Percentiles rank a stretch among this genome's conserved stretches.
phyloP scores from a whole-genome alignment of 1,139 yeast genomes.

The Saccharomyces hybrid region DNA sequence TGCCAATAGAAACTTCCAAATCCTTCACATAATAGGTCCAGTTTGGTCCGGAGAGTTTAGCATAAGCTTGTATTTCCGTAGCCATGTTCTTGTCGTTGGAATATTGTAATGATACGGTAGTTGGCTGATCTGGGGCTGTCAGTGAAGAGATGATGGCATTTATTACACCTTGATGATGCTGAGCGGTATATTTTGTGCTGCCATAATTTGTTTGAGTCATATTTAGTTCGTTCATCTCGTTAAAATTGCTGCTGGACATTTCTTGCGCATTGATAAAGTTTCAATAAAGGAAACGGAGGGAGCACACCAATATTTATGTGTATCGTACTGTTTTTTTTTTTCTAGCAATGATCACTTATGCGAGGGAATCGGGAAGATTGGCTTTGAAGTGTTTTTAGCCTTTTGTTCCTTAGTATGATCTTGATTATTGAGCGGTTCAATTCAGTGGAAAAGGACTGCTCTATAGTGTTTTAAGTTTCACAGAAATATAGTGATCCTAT shows the following conservation, averaged over 20 bases:
- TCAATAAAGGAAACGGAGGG: not conserved
- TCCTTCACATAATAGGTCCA: conserved; percentile 93
- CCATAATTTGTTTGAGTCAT: conserved; percentile 1
- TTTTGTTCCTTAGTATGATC: not conserved
- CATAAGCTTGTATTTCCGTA: conserved; percentile 90
- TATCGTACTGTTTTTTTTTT: not conserved
- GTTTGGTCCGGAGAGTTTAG: conserved; percentile 83
- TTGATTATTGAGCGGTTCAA: not conserved
- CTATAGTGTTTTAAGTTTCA: not conserved
- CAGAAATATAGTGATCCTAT: not conserved
- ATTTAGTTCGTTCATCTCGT: not conserved
- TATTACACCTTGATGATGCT: conserved; percentile 34
- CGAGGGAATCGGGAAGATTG: not conserved
- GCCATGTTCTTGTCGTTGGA: conserved; percentile 69
- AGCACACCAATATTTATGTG: not conserved
- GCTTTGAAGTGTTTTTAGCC: not conserved
- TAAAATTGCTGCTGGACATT: conserved; percentile 3
- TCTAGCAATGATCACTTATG: not conserved
- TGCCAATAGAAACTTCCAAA: conserved; percentile 71
- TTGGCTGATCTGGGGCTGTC: conserved; percentile 38
- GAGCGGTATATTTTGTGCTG: conserved; percentile 8
- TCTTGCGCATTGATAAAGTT: conserved; percentile 1
- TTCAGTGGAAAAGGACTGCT: not conserved
- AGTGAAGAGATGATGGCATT: conserved; percentile 40
- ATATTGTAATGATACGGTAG: conserved; percentile 41